phyloP scores from a whole-genome alignment of 805 yeast genomes.

The Saccharomycopsis guyanensis region DNA sequence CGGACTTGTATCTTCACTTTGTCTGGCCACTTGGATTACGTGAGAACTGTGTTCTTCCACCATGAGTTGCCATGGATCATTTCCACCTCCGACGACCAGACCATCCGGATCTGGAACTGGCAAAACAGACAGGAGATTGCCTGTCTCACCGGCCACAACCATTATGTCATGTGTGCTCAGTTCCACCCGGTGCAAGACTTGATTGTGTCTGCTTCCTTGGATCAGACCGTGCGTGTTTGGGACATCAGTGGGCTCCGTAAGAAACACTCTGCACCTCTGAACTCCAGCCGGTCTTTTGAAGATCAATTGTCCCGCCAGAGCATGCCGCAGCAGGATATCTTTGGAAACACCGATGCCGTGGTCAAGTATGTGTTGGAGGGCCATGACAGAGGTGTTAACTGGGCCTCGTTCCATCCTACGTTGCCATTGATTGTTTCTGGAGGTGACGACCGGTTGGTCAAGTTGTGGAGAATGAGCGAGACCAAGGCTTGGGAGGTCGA shows the following conservation, averaged over 20 bases:
- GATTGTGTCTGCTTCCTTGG: constrained; percentile 91
- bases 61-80: constrained; percentile 96
- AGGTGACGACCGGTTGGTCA: constrained; percentile 92
- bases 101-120: constrained; percentile 99
- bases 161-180: constrained; percentile 96
- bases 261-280: constrained; percentile 83
- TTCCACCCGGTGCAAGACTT: constrained; percentile 95
- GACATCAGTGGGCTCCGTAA: constrained; percentile 92
- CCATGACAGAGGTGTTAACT: constrained; percentile 96
- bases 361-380: constrained; percentile 96
- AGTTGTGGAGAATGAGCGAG: constrained; percentile 96
- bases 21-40: constrained; percentile 90
- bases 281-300: constrained; percentile 28
- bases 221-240: constrained; percentile 99
- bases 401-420: constrained; percentile 98
- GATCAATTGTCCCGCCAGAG: constrained; percentile 38
- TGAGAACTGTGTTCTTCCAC: constrained; percentile 91
- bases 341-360: constrained; percentile 89
- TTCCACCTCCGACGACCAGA: constrained; percentile 95
- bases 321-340: constrained; percentile 79
- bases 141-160: constrained; percentile 95
- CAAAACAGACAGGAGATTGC: constrained; percentile 97
- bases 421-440: constrained; percentile 91
- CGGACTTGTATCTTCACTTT: constrained; percentile 88
- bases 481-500: constrained; percentile 99